phyloP scores from a whole-genome alignment of 768 basidiomycete genomes.

The Hygrophorus russula region DNA sequence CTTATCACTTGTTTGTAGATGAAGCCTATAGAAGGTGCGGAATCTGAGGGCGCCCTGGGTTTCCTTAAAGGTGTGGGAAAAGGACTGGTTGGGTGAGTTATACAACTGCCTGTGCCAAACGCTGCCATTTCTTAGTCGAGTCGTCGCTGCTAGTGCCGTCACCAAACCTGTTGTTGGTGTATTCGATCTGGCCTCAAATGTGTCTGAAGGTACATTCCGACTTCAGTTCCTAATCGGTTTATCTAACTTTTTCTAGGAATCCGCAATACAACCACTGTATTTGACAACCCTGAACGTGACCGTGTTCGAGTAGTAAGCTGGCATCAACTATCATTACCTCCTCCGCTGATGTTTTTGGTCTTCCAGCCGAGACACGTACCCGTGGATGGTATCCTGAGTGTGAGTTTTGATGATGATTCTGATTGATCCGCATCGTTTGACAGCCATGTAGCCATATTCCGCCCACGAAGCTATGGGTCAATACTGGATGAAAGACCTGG shows the following conservation, averaged over 20 bases:
- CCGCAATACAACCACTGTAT: conserved; percentile 96
- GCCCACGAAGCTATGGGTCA: conserved; percentile 87
- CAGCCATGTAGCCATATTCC: conserved; percentile 60
- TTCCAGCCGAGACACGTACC: conserved; percentile 74
- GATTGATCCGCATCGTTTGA: neutral
- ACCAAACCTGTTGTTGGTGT: conserved; percentile 97
- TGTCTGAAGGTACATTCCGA: conserved; percentile 63
- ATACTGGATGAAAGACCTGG: conserved; percentile 93
- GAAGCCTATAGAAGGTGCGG: conserved; percentile 96
- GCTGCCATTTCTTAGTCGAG: neutral
- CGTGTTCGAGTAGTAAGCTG: conserved; percentile 63
- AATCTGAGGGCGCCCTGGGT: conserved; percentile 84
- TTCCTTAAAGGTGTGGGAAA: conserved; percentile 99
- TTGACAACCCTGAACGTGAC: conserved; percentile 85
- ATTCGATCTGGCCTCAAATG: conserved; percentile 90
- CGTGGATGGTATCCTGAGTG: conserved; percentile 78
- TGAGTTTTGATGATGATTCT: conserved; percentile 25
- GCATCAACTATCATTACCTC: neutral
- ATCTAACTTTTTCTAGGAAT: conserved; percentile 46
- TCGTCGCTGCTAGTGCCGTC: conserved; percentile 47
- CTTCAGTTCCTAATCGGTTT: neutral
- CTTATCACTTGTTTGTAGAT: conserved; percentile 38
- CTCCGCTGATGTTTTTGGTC: neutral
- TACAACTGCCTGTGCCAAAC: neutral
- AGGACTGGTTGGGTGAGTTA: conserved; percentile 78